A percentile compares a stretch with the other conserved stretches of the same genome.
Evolutionary conservation across 2,329 filamentous ascomycete genomes (phyloP).

Genomic region (Venturia nashicola): DNA sequence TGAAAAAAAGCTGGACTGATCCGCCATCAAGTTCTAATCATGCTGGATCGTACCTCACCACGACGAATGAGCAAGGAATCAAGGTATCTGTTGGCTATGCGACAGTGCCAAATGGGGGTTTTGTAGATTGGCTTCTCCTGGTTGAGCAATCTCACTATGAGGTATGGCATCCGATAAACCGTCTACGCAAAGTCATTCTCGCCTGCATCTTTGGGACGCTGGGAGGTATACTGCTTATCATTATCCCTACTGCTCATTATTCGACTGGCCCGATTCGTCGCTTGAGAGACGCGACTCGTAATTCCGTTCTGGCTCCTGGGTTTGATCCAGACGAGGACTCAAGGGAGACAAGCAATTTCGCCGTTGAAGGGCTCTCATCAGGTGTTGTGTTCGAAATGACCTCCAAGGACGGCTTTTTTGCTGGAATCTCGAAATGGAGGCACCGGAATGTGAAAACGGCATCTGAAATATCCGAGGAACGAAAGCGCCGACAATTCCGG

Average conservation of each 20-base stretch:
- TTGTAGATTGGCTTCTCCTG: constrained; percentile 74
- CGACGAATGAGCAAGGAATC: constrained; percentile 58
- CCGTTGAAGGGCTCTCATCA: constrained; percentile 25
- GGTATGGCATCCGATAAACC: constrained; percentile 62
- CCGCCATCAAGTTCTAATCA: constrained; percentile 45
- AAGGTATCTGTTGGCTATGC: constrained; percentile 72
- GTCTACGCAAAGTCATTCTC: constrained; percentile 67
- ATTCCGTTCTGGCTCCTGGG: constrained; percentile 55
- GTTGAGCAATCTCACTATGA: constrained; percentile 66
- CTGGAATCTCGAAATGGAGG: constrained; percentile 21
- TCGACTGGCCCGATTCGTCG: constrained; percentile 70
- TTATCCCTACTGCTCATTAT: constrained; percentile 69
- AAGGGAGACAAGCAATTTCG: constrained; percentile 15
- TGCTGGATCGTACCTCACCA: constrained; percentile 55
- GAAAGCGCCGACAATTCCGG: constrained; percentile 51
- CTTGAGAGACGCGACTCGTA: constrained; percentile 62
- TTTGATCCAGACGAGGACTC: constrained; percentile 22
- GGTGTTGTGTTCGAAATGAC: constrained; percentile 24
- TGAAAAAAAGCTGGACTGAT: constrained; percentile 46
- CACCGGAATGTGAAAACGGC: constrained; percentile 19
- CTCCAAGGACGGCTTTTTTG: constrained; percentile 33
- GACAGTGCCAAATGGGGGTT: constrained; percentile 44
- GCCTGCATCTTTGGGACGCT: constrained; percentile 77
- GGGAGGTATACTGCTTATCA: constrained; percentile 57
- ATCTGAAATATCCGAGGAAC: constrained; percentile 25